Evolutionary conservation across 306 rosid species (phyloP), one percentile per base, ranked within the genome.

Genomic region (Comarum palustre): DNA sequence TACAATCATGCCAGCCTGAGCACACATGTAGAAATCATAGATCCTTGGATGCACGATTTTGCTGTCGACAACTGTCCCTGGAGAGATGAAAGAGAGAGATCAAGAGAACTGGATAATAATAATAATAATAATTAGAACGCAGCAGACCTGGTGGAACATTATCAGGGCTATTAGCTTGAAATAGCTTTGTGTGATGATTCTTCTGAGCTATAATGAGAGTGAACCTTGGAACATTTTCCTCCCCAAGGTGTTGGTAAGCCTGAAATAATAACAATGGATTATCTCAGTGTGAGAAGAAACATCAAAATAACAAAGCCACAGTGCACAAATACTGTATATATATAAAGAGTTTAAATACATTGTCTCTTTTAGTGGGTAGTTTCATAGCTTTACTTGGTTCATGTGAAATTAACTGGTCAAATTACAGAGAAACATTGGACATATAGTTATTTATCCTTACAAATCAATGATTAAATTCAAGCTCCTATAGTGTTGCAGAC

Each of bases 111-210:
- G 69, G 48, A 50, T 2, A 39, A 68, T 1, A 57, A 17, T 57
- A 43, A 46, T 74, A 45, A 51, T 10, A 34, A 22, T 36, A 42
- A 32, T 27, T 29, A 39, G 29, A 36, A 81, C 79, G 85, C 27
- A n/a, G 72, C 84, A 71, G 50, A 94, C 99, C 99, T 66, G 99
- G 89, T 69, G 99, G 97, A 82, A 94, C 89, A 79, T 94, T 91
- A 43, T 84, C 90, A 36, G 78, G 79, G 72, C 82, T 66, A 69
- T 77, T 78, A 72, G 84, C 77, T 82, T 77, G 93, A 80, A 94
- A 91, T 67, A 94, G 74, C 83, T 79, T 91, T 1, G 89, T 87
- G 77, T 89, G 97, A 71, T 91, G 97, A 88, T 91, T 91, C 78
- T 94, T 94, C 78, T 91, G 95, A 19, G 89, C 96, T 61, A 94